Evolutionary conservation across 2,329 filamentous ascomycete genomes (phyloP).

Genomic region (Daldinia sp.): DNA sequence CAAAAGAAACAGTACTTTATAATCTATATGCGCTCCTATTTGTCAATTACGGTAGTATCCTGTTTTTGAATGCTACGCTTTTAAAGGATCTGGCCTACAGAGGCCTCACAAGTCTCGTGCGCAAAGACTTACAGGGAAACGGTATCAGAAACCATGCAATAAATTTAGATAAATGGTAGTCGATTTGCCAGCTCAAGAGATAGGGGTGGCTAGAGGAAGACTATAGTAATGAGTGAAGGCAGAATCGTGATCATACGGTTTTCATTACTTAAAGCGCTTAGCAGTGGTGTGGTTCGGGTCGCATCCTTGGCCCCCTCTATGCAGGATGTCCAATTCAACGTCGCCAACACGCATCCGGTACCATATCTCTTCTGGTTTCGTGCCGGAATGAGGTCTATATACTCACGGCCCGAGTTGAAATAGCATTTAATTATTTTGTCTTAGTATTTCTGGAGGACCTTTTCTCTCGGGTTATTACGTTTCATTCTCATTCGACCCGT

Average conservation of each 20-base stretch:
- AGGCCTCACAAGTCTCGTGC: background rate
- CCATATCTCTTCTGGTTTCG: background rate
- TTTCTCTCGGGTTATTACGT: background rate
- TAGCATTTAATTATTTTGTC: background rate
- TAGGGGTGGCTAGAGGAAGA: background rate
- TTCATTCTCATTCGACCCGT: background rate
- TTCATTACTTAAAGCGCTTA: background rate
- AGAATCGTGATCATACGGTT: background rate
- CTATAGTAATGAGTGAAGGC: background rate
- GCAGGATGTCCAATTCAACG: background rate
- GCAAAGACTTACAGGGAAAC: no score
- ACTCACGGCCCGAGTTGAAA: background rate
- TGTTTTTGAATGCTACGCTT: background rate
- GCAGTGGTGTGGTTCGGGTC: background rate
- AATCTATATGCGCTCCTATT: background rate
- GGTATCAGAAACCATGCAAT: background rate
- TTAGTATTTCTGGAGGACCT: background rate
- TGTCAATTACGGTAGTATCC: background rate
- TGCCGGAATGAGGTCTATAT: background rate
- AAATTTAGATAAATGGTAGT: background rate
- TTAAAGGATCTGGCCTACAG: background rate
- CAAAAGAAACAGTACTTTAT: background rate
- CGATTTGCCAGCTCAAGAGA: background rate
- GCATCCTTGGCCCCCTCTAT: background rate
- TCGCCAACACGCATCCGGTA: background rate